Conservation (phyloP, 176 grass and related monocot species). For the Raddia guianensis region DNA sequence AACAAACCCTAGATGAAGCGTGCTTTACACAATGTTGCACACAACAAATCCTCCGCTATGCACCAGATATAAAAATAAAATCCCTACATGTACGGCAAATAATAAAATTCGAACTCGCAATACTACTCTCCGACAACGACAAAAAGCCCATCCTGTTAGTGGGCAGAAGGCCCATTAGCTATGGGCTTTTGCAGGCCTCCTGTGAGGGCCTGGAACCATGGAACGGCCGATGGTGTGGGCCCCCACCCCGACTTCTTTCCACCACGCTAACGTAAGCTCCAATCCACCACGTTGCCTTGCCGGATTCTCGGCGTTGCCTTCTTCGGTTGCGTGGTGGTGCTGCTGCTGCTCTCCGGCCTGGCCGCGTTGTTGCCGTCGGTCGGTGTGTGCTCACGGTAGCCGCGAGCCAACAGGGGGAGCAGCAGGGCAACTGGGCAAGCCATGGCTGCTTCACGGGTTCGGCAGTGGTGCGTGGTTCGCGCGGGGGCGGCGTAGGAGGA, state of each 20-base stretch:
- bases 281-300: background rate
- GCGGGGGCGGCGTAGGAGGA: background rate
- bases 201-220: too few relatives aligned
- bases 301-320: background rate
- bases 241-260: too few relatives aligned
- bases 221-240: background rate
- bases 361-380: too few relatives aligned
- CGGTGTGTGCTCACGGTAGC: background rate
- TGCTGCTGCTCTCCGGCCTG: background rate
- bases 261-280: background rate
- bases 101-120: too few relatives aligned
- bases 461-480: background rate
- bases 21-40: too few relatives aligned
- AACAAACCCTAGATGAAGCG: too few relatives aligned
- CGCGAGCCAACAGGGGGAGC: background rate
- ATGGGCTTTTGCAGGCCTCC: too few relatives aligned
- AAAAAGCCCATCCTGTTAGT: too few relatives aligned
- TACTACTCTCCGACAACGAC: too few relatives aligned
- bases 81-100: too few relatives aligned
- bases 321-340: background rate
- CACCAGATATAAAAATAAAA: too few relatives aligned
- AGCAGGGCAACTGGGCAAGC: background rate
- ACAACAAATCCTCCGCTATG: background rate
- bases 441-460: background rate
- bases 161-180: background rate